These are phyloP conservation scores for Zymoseptoria pseudotritici DNA, from an alignment of 2,329 filamentous ascomycete species.

Conservation along the genomic window DNA sequence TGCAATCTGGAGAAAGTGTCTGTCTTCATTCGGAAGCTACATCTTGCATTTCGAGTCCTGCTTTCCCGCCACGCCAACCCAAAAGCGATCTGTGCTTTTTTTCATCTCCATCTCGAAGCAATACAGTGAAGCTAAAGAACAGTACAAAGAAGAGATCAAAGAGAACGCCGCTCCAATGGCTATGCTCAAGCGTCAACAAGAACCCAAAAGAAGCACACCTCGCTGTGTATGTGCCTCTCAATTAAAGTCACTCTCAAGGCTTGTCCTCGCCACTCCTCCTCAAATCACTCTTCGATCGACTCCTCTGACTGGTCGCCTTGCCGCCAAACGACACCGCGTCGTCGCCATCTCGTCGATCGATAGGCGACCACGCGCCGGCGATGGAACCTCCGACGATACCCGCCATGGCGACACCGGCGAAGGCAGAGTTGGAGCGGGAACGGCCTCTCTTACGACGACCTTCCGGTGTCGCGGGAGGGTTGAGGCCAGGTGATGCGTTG, in stretches of 20 bases:
- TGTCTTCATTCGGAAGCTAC: background rate
- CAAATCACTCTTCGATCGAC: slow-evolving; percentile 18
- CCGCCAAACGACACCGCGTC: background rate
- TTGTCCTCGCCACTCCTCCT: slow-evolving; percentile 5
- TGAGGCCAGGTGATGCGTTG: slow-evolving; percentile 33
- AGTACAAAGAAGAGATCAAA: background rate
- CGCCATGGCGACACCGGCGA: slow-evolving; percentile 75
- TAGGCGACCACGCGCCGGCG: slow-evolving; percentile 64
- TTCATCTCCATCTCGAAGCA: background rate
- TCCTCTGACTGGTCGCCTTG: slow-evolving; percentile 16
- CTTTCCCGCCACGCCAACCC: background rate
- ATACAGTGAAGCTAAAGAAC: background rate
- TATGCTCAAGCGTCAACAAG: too few relatives aligned
- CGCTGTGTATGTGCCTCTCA: background rate
- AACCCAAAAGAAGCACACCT: too few relatives aligned
- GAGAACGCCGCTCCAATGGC: background rate
- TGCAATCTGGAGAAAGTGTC: background rate
- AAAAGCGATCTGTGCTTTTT: background rate
- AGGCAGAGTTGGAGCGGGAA: slow-evolving; percentile 63
- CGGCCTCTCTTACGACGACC: slow-evolving; percentile 51
- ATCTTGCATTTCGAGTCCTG: background rate
- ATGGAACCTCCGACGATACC: slow-evolving; percentile 72
- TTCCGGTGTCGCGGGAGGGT: slow-evolving; percentile 42
- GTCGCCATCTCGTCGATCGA: slow-evolving; percentile 45
- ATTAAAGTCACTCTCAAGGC: background rate